phyloP scores from a whole-genome alignment of 148 eudicot species.

The Nepenthes mirabilis region DNA sequence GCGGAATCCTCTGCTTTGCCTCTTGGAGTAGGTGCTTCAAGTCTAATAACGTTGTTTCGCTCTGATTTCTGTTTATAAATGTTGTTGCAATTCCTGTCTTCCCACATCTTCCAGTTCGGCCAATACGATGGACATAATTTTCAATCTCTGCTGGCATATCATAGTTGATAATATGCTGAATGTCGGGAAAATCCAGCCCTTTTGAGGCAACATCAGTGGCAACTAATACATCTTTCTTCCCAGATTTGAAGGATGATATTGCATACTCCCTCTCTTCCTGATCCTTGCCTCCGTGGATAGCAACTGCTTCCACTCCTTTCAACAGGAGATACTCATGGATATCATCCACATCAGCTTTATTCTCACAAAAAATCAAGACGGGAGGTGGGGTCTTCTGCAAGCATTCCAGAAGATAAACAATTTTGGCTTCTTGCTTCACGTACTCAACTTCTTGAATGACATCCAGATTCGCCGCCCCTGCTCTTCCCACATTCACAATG shows the following conservation, averaged over 20 bases:
- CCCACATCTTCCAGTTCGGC: conserved; percentile 86
- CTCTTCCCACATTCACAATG: conserved; percentile 80
- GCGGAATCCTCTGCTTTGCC: conserved; percentile 88
- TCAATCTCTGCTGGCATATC: conserved; percentile 97
- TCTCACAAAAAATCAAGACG: conserved; percentile 83
- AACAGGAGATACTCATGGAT: conserved; percentile 79
- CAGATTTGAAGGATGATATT: conserved; percentile 63
- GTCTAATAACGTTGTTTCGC: conserved; percentile 76
- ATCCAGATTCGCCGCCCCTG: conserved; percentile 93
- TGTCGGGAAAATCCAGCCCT: conserved; percentile 86
- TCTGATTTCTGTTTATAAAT: conserved; percentile 79
- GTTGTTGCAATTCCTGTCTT: conserved; percentile 91
- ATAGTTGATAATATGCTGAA: conserved; percentile 79
- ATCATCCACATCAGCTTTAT: conserved; percentile 88
- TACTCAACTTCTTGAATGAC: conserved; percentile 94
- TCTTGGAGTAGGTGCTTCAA: conserved; percentile 79
- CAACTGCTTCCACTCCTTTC: conserved; percentile 90
- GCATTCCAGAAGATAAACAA: conserved; percentile 88
- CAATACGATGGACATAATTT: conserved; percentile 88
- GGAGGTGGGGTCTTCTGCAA: conserved; percentile 93
- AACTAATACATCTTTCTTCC: conserved; percentile 73
- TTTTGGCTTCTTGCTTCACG: conserved; percentile 86
- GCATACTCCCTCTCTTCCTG: conserved; percentile 90
- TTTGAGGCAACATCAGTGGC: conserved; percentile 98
- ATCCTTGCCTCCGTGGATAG: conserved; percentile 87